Conservation (phyloP, 352 stramenopile genomes). For the Paralagenidium karlingii region DNA sequence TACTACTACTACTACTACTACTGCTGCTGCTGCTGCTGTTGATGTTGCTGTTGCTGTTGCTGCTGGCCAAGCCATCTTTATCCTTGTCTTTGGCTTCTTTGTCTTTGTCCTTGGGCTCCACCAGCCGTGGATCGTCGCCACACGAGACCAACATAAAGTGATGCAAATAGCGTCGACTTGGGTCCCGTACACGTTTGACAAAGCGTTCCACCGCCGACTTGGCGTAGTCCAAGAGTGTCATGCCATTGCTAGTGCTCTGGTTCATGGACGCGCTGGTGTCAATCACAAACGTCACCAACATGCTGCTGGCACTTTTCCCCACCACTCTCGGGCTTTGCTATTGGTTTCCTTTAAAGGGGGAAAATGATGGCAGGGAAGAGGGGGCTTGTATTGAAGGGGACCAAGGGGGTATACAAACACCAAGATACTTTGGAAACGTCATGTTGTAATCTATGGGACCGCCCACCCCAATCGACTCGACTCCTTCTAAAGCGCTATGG, state of each 20-base stretch:
- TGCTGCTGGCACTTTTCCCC: slow-evolving; percentile 8
- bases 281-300: slow-evolving; percentile 85
- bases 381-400: too few species aligned
- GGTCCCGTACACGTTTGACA: slow-evolving; percentile 75
- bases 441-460: too few species aligned
- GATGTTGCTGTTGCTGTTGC: neutral
- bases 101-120: slow-evolving; percentile 7
- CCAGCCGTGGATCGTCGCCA: slow-evolving; percentile 20
- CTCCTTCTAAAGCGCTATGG: too few species aligned
- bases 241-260: slow-evolving; percentile 77
- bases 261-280: slow-evolving; percentile 87
- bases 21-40: slow-evolving; percentile 3
- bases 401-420: too few species aligned
- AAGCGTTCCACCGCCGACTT: slow-evolving; percentile 83
- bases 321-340: neutral
- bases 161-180: slow-evolving; percentile 71
- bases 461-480: too few species aligned
- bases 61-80: too few species aligned
- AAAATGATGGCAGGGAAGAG: too few species aligned
- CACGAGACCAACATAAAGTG: slow-evolving; percentile 85
- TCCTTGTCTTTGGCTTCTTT: neutral
- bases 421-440: too few species aligned
- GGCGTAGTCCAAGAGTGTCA: slow-evolving; percentile 82
- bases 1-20: neutral
- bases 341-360: too few species aligned